Evolutionary conservation across 1,284 basidiomycete genomes (phyloP).

Genomic region (Trametes sp.): DNA sequence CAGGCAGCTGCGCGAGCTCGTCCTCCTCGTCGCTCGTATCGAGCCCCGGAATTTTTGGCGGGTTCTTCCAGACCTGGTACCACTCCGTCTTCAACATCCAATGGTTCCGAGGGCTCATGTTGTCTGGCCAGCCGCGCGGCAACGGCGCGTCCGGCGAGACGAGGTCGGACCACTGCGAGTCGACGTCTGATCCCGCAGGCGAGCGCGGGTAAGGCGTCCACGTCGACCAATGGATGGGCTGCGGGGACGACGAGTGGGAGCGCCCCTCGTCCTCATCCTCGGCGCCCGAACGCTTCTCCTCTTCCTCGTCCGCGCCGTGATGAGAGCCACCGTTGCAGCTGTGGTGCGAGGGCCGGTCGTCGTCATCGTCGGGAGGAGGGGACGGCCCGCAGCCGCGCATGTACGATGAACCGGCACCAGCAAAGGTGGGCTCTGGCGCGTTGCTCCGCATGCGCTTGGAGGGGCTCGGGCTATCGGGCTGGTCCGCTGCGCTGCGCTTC

Average conservation of each 20-base stretch:
- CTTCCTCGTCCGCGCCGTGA: background rate
- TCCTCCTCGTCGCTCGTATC: background rate
- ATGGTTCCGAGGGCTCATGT: background rate
- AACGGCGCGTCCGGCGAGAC: background rate
- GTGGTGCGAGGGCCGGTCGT: background rate
- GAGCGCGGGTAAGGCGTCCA: background rate
- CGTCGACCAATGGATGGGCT: background rate
- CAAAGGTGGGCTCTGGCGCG: background rate
- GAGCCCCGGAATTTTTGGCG: background rate
- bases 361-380: background rate
- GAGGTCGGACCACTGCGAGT: conserved; percentile 1
- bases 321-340: too few species aligned
- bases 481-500: conserved; percentile 10
- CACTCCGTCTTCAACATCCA: background rate
- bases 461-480: background rate
- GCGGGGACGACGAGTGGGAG: background rate
- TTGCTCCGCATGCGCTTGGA: conserved; percentile 5
- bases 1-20: background rate
- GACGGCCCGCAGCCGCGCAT: background rate
- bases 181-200: background rate
- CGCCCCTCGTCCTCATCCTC: background rate
- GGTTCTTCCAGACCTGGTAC: background rate
- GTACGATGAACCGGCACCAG: background rate
- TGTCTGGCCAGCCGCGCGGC: conserved; percentile 7
- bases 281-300: background rate